Evolutionary conservation across 352 stramenopile species (phyloP), one percentile per base, ranked within the genome.

Genomic region (Hyaloperonospora arabidopsidis): DNA sequence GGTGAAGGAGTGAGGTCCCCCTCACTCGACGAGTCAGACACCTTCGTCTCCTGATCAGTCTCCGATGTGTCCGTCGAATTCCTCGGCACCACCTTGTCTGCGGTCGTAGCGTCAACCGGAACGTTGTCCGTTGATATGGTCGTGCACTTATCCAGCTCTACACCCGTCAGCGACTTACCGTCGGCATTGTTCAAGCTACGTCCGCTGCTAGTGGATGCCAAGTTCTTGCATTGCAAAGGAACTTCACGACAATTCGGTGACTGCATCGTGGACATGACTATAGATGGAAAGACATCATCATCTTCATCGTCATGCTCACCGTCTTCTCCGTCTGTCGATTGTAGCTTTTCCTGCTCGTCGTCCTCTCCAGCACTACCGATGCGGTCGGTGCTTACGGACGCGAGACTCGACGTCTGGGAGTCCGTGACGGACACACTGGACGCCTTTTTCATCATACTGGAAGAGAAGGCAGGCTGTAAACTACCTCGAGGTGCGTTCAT

Each of bases 371-470:
- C 60, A n/a, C 49, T 66, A n/a, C 34, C 57, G 21, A 39, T 61
- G 12, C 17, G 48, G 41, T 67, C 29, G 6, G 67, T 69, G 45
- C 54, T 38, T 0, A 61, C 62, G 7, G 67, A 77, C 53, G 52
- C 32, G 38, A 61, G 54, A 29, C 64, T 71, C 15, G 61, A 60
- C 3, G 43, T 41, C 52, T 68, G 60, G 39, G 61, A 65, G 45
- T 63, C 57, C 5, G 72, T 75, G 25, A 64, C 45, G 2, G 68
- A 76, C 15, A 43, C 47, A 17, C 41, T 57, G 34, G 70, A 76
- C 36, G 75, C 64, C 60, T 89, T 87, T 65, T 85, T 82, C 49
- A 89, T 68, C 39, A 89, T 52, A 29, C 57, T 79, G 25, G 72
- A 45, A 14, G 77, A 70, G 35, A 87, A 52, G 11, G 75, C 62